Conservation (phyloP, 768 basidiomycete species). For the Tylopilus felleus region DNA sequence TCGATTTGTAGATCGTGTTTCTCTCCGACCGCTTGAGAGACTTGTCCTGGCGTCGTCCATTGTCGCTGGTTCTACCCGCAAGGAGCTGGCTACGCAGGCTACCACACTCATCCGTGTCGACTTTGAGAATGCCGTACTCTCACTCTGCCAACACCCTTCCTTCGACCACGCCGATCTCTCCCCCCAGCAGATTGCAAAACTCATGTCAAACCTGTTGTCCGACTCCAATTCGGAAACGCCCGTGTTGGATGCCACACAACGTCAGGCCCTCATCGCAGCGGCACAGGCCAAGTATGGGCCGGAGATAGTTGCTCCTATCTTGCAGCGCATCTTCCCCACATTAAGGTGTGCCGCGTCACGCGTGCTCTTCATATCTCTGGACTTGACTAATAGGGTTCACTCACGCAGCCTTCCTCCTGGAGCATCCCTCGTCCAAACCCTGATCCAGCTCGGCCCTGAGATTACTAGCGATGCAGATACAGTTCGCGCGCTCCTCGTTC, state of each 20-base stretch:
- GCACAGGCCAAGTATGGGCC: constrained; percentile 78
- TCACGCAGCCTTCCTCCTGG: constrained; percentile 56
- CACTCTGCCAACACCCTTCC: constrained; percentile 74
- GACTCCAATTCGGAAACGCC: constrained; percentile 68
- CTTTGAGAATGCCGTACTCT: constrained; percentile 74
- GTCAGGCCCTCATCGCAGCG: constrained; percentile 71
- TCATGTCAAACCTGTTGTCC: constrained; percentile 77
- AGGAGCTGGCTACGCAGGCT: constrained; percentile 60
- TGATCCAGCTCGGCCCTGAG: constrained; percentile 77
- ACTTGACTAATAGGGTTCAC: constrained; percentile 13
- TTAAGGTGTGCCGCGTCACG: constrained; percentile 52
- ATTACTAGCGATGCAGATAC: constrained; percentile 72
- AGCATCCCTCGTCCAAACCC: constrained; percentile 68
- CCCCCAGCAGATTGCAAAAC: constrained; percentile 69
- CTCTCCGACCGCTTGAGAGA: constrained; percentile 74
- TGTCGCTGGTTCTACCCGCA: constrained; percentile 56
- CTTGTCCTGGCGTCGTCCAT: constrained; percentile 76
- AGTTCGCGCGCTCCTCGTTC: constrained; percentile 61
- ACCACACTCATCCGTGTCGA: constrained; percentile 66
- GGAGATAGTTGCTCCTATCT: constrained; percentile 69
- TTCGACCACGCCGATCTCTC: constrained; percentile 81
- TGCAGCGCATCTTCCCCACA: constrained; percentile 70
- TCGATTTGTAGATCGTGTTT: constrained; percentile 79
- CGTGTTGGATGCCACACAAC: constrained; percentile 66
- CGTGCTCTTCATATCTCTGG: constrained; percentile 9